Conservation (phyloP, 2,329 filamentous ascomycete species). For the Trichoderma koningiopsis region DNA sequence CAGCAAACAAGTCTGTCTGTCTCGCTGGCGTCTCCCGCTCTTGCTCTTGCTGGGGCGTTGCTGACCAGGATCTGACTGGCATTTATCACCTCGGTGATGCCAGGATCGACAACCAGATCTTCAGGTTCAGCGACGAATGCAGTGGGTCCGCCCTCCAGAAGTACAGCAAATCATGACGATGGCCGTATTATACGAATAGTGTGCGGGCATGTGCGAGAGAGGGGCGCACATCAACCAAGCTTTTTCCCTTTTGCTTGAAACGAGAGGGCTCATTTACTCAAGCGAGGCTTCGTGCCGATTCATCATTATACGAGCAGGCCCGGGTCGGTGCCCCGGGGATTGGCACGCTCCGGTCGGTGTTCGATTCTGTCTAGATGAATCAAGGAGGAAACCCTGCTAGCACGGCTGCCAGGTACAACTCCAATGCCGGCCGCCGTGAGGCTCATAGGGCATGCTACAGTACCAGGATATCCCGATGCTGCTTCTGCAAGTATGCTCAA, state of each 20-base stretch:
- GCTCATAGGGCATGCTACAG: neutral
- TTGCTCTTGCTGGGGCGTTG: neutral
- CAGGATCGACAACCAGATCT: slow-evolving; percentile 23
- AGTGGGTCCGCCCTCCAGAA: slow-evolving; percentile 3
- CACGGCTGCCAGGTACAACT: neutral
- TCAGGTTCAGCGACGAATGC: slow-evolving; percentile 24
- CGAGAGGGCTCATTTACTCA: neutral
- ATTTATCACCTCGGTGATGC: slow-evolving; percentile 2
- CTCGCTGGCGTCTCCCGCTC: neutral
- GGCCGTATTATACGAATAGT: neutral
- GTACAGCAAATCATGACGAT: slow-evolving; percentile 20
- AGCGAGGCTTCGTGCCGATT: neutral
- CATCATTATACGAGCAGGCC: neutral
- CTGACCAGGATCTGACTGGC: neutral
- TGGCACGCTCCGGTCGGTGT: slow-evolving; percentile 9
- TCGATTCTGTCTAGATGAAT: neutral
- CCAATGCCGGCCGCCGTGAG: neutral
- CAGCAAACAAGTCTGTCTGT: neutral
- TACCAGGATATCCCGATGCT: neutral
- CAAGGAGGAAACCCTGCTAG: neutral
- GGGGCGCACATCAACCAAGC: slow-evolving; percentile 16
- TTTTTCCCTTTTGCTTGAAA: neutral
- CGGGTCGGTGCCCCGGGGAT: neutral
- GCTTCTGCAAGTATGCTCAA: neutral
- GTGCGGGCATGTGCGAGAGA: neutral